Evolutionary conservation across 306 rosid genomes (phyloP).

Genomic region (Senna siamea): DNA sequence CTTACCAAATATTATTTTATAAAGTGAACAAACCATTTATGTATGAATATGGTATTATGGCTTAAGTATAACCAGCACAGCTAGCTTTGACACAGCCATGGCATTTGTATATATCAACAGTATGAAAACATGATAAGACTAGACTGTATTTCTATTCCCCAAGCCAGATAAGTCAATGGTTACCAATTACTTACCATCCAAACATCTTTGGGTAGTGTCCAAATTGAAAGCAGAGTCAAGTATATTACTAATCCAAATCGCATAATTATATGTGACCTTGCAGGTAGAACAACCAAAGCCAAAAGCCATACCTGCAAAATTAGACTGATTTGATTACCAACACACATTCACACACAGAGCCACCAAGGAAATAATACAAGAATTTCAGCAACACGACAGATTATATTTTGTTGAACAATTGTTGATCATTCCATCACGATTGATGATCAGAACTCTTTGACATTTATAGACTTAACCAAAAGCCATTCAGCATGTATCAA

Average conservation of each 20-base stretch:
- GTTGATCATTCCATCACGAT: constrained; percentile 1
- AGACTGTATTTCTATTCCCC: constrained; percentile 8
- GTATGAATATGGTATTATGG: constrained; percentile 21
- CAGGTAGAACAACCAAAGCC: constrained; percentile 89
- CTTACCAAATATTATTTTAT: constrained; percentile 10
- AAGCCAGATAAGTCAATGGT: constrained; percentile 32
- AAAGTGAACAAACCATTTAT: constrained; percentile 26
- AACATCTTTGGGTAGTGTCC: constrained; percentile 72
- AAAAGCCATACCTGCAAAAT: constrained; percentile 87
- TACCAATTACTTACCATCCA: constrained; percentile 65
- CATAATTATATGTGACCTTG: constrained; percentile 76
- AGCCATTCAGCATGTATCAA: constrained; percentile 2
- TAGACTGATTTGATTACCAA: constrained; percentile 18
- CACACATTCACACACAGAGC: background rate
- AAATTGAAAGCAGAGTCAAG: constrained; percentile 77
- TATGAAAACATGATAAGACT: background rate
- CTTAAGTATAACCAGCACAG: background rate
- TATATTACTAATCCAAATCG: constrained; percentile 72
- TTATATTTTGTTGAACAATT: constrained; percentile 14
- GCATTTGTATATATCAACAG: too few species aligned
- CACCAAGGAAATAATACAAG: constrained; percentile 12
- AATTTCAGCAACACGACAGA: constrained; percentile 5
- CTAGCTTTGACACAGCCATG: background rate
- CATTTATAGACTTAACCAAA: background rate
- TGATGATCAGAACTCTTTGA: constrained; percentile 11